A percentile compares a stretch with the other conserved stretches of the same genome.
Evolutionary conservation across 192 early-diverging fungal species (phyloP).

Genomic region (Entophlyctis luteolus): DNA sequence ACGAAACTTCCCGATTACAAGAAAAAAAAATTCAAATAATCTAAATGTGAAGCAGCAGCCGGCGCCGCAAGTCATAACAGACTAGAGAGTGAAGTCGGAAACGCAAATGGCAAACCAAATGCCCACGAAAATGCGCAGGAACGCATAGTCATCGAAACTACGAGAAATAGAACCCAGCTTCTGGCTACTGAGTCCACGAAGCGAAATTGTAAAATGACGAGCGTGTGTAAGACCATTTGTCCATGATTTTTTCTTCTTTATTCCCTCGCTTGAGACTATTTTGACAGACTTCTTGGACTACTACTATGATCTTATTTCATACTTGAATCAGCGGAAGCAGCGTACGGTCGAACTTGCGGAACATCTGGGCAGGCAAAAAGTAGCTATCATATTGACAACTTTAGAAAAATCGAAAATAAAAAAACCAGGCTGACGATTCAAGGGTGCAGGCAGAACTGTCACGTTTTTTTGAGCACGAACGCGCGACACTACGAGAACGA

Average conservation of each 20-base stretch:
- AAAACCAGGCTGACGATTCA: constrained; percentile 35
- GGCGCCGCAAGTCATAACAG: no score
- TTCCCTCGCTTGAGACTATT: background rate
- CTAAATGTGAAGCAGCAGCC: no score
- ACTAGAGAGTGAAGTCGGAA: no score
- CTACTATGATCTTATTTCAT: constrained; percentile 78
- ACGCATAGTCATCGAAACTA: no score
- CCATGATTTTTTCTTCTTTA: background rate
- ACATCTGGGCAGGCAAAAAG: constrained; percentile 16
- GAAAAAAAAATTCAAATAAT: no score
- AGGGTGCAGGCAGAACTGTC: constrained; percentile 58
- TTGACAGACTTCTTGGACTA: constrained; percentile 70
- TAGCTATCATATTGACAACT: background rate
- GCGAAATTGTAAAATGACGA: constrained; percentile 46
- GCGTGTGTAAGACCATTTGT: constrained; percentile 40
- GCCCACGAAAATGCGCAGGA: no score
- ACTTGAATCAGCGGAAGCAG: constrained; percentile 62
- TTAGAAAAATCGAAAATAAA: background rate
- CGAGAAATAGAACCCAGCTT: no score
- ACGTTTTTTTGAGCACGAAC: constrained; percentile 54
- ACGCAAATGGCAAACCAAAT: no score
- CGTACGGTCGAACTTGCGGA: constrained; percentile 58
- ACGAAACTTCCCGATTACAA: no score
- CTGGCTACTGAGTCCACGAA: constrained; percentile 38
- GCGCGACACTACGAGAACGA: constrained; percentile 58